Evolutionary conservation across 2,329 filamentous ascomycete species (phyloP), one percentile per base, ranked within the genome.

Genomic region (Ramichloridium luteum): DNA sequence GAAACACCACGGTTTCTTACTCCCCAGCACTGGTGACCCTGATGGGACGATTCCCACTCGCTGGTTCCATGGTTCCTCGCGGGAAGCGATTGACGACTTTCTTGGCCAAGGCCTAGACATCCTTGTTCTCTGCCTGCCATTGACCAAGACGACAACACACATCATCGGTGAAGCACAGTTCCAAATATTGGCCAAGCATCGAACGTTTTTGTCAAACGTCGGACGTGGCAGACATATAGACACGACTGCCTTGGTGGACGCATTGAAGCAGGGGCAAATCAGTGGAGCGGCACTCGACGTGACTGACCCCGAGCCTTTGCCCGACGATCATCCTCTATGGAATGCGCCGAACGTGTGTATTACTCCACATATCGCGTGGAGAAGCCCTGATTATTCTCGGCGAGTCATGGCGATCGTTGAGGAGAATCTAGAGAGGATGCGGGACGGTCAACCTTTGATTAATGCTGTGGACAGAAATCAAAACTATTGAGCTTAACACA

Each of bases 281-380:
- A 8, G 20, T 12, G 80, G 80, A 16, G 80, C 80, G 0, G 78
- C 78, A 1, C 55, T 85, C 16, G 80, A 84, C 48, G 80, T 85
- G 1, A 78, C 79, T 2, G 78, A 84, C 33, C 80, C 80, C 0
- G 80, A 86, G 51, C 80, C 80, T 1, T 51, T 86, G 38, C 77
- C 78, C 0, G 55, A 63, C 2, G 69, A 75, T 2, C 70, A 80
- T 48, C 65, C 68, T 35, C 56, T 86, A 30, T 86, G 79, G 79
- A 65, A 61, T 15, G 64, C 28, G n/a, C n/a, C n/a, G n/a, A n/a
- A n/a, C n/a, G n/a, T n/a, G n/a, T n/a, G n/a, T n/a, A n/a, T n/a
- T n/a, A n/a, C n/a, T n/a, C n/a, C n/a, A n/a, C n/a, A n/a, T n/a
- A n/a, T n/a, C n/a, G n/a, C n/a, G n/a, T n/a, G n/a, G n/a, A n/a